These are phyloP conservation scores for Litsea cubeba DNA, from an alignment of 164 flowering plant genomes.

Conservation along the genomic window DNA sequence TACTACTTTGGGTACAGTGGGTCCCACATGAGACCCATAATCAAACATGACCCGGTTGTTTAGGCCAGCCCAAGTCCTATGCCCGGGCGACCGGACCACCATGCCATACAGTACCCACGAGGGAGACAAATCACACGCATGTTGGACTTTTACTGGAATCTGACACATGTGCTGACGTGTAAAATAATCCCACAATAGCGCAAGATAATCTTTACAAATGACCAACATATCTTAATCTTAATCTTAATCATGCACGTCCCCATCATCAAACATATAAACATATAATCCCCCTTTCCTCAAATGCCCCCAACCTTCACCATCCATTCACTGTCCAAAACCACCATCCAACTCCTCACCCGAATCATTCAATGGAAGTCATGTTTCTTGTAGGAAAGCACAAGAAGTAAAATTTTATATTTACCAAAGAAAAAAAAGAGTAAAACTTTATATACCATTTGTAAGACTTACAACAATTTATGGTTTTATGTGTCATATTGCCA, in stretches of 20 bases:
- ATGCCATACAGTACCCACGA: background rate
- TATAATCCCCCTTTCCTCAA: background rate
- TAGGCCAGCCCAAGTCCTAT: no score
- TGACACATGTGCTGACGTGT: constrained; percentile 15
- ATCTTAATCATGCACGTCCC: background rate
- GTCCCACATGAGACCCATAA: no score
- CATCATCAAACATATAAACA: background rate
- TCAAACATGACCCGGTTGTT: no score
- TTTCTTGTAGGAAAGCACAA: no score
- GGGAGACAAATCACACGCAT: constrained; percentile 12
- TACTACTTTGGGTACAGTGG: no score
- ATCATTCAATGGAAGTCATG: background rate
- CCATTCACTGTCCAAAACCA: background rate
- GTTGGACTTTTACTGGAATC: constrained; percentile 23
- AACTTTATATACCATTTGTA: no score
- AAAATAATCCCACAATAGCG: background rate
- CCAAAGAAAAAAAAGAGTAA: no score
- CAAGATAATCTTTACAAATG: constrained; percentile 2
- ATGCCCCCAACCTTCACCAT: background rate
- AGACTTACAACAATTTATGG: no score
- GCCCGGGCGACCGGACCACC: background rate
- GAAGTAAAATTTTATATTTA: no score
- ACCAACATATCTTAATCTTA: background rate
- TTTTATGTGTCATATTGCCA: no score
- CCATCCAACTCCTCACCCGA: background rate